Percentiles rank a stretch among this genome's conserved stretches.
Evolutionary conservation across 768 basidiomycete genomes (phyloP).

Genomic region (Mycena venus): DNA sequence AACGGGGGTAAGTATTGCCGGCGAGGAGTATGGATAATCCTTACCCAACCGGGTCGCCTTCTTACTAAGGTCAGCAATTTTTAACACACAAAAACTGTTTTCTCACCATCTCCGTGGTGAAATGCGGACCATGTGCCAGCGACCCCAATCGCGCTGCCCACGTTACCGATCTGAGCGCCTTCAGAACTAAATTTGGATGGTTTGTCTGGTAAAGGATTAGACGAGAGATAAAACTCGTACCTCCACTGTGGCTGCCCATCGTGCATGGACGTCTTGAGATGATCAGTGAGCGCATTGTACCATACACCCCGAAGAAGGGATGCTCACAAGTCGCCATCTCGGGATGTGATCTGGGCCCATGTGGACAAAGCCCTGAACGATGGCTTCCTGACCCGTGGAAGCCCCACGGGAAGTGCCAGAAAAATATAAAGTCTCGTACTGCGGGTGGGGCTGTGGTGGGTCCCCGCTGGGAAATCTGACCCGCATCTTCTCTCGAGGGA

Average conservation of each 20-base stretch:
- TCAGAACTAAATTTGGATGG: slow-evolving; percentile 61
- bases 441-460: slow-evolving; percentile 37
- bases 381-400: slow-evolving; percentile 56
- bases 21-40: not conserved
- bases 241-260: slow-evolving; percentile 71
- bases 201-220: not conserved
- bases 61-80: slow-evolving; percentile 1
- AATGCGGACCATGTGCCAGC: slow-evolving; percentile 79
- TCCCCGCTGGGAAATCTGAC: slow-evolving; percentile 40
- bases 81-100: not conserved
- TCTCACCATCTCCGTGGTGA: slow-evolving; percentile 66
- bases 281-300: slow-evolving; percentile 11
- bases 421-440: slow-evolving; percentile 62
- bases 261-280: slow-evolving; percentile 64
- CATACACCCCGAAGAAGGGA: not conserved
- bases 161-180: slow-evolving; percentile 75
- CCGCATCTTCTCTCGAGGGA: slow-evolving; percentile 47
- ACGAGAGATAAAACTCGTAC: slow-evolving; percentile 46
- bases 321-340: slow-evolving; percentile 73
- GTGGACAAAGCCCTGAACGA: slow-evolving; percentile 63
- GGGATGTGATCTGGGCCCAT: slow-evolving; percentile 61
- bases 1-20: not conserved
- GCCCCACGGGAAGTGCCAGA: slow-evolving; percentile 57
- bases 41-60: slow-evolving; percentile 78
- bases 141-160: slow-evolving; percentile 75